Conservation (phyloP, 1,284 basidiomycete species). For the Boletus smithii region DNA sequence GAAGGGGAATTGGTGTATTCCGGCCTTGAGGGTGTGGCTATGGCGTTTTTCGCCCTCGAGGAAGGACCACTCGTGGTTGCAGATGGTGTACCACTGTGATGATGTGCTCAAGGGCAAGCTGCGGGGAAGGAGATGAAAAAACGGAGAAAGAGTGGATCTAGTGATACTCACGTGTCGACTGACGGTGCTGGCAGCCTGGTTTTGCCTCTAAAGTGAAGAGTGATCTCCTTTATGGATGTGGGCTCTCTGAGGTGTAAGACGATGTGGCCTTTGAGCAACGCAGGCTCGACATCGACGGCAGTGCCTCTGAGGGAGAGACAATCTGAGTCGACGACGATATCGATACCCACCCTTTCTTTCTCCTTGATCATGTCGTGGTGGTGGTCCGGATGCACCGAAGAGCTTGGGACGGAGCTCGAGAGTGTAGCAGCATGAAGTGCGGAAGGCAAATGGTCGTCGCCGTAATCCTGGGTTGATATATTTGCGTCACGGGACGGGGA, state of each 20-base stretch:
- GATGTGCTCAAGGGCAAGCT: slow-evolving; percentile 45
- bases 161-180: slow-evolving; percentile 59
- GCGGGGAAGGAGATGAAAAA: slow-evolving; percentile 17
- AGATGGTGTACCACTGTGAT: slow-evolving; percentile 63
- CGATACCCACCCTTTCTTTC: slow-evolving; percentile 56
- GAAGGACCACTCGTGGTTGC: slow-evolving; percentile 87
- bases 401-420: slow-evolving; percentile 18
- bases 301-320: slow-evolving; percentile 73
- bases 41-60: slow-evolving; percentile 76
- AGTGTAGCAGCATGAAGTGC: slow-evolving; percentile 33
- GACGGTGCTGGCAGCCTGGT: slow-evolving; percentile 65
- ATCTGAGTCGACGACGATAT: slow-evolving; percentile 73
- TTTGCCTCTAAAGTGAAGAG: slow-evolving; percentile 80
- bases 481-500: slow-evolving; percentile 27
- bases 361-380: slow-evolving; percentile 43
- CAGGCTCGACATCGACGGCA: slow-evolving; percentile 80
- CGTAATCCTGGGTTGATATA: slow-evolving; percentile 23
- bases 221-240: slow-evolving; percentile 84
- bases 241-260: slow-evolving; percentile 75
- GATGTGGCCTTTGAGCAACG: slow-evolving; percentile 72
- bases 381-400: slow-evolving; percentile 27
- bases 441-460: slow-evolving; percentile 26
- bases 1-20: slow-evolving; percentile 85
- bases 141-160: slow-evolving; percentile 1
- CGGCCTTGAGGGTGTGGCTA: slow-evolving; percentile 86